A percentile compares a stretch with the other conserved stretches of the same genome.
These are phyloP conservation scores for Bombardia bombarda DNA, from an alignment of 495 filamentous ascomycete species.

Conservation along the genomic window DNA sequence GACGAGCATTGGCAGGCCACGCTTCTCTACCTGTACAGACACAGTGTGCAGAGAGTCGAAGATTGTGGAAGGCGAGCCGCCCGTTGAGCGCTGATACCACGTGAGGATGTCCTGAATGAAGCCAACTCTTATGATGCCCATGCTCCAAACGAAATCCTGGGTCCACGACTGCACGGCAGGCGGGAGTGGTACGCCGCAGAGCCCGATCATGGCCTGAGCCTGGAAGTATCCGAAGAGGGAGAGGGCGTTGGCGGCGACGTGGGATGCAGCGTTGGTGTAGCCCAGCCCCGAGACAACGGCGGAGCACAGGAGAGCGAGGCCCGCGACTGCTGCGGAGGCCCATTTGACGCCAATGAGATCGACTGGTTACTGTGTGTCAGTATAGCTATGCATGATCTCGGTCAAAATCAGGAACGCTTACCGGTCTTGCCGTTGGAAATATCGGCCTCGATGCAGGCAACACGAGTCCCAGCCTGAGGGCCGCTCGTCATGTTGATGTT, in stretches of 20 bases:
- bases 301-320: slow-evolving; percentile 72
- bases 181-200: slow-evolving; percentile 76
- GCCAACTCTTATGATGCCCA: slow-evolving; percentile 85
- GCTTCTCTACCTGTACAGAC: slow-evolving; percentile 76
- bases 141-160: slow-evolving; percentile 97
- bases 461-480: slow-evolving; percentile 37
- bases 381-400: not conserved
- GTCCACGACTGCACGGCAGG: slow-evolving; percentile 92
- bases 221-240: slow-evolving; percentile 96
- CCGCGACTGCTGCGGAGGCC: slow-evolving; percentile 79
- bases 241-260: slow-evolving; percentile 86
- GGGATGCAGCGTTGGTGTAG: slow-evolving; percentile 93
- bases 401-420: slow-evolving; percentile 5
- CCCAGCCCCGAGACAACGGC: slow-evolving; percentile 76
- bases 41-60: slow-evolving; percentile 64
- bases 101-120: slow-evolving; percentile 86
- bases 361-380: slow-evolving; percentile 33
- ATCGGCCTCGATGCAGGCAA: slow-evolving; percentile 83
- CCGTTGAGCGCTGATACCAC: slow-evolving; percentile 95
- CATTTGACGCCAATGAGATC: slow-evolving; percentile 84
- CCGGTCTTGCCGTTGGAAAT: slow-evolving; percentile 85
- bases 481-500: slow-evolving; percentile 61
- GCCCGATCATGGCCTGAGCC: slow-evolving; percentile 89
- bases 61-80: slow-evolving; percentile 75
- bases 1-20: slow-evolving; percentile 35